A percentile compares a stretch with the other conserved stretches of the same genome.
These are phyloP conservation scores for Colletotrichum zoysiae DNA, from an alignment of 2,329 filamentous ascomycete species.

Conservation along the genomic window DNA sequence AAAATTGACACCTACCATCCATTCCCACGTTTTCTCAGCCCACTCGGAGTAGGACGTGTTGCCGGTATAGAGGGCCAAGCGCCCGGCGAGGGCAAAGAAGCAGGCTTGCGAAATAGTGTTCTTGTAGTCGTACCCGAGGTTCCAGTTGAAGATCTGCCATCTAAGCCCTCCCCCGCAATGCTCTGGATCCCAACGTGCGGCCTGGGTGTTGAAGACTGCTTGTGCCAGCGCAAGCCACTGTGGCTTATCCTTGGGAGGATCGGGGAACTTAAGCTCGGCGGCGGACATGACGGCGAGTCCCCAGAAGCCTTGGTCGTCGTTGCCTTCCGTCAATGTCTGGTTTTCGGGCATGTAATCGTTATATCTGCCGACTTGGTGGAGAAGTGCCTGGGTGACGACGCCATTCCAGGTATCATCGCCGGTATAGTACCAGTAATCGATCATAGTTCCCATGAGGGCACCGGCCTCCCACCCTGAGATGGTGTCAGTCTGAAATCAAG, in stretches of 20 bases:
- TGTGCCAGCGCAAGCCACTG: constrained; percentile 80
- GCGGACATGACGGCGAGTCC: constrained; percentile 77
- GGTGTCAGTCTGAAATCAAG: neutral
- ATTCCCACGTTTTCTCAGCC: constrained; percentile 80
- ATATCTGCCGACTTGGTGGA: constrained; percentile 79
- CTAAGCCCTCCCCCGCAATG: constrained; percentile 81
- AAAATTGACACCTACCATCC: constrained; percentile 70
- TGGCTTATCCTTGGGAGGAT: constrained; percentile 68
- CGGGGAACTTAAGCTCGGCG: constrained; percentile 75
- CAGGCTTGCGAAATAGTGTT: constrained; percentile 73
- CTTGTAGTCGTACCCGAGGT: constrained; percentile 85
- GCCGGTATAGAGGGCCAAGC: constrained; percentile 81
- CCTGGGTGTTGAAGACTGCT: constrained; percentile 85
- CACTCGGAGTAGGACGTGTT: constrained; percentile 83
- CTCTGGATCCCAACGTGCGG: constrained; percentile 76
- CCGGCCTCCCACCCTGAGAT: constrained; percentile 77
- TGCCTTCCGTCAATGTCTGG: constrained; percentile 76
- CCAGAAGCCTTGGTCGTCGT: constrained; percentile 84
- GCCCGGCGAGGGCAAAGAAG: constrained; percentile 73
- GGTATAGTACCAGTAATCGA: constrained; percentile 90
- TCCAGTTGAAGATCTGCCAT: constrained; percentile 89
- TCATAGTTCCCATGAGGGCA: constrained; percentile 76
- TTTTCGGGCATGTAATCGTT: constrained; percentile 84
- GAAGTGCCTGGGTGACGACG: constrained; percentile 74
- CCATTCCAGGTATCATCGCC: constrained; percentile 79